Evolutionary conservation across 1,284 basidiomycete genomes (phyloP).

Genomic region (Cryptococcus maquisensis): DNA sequence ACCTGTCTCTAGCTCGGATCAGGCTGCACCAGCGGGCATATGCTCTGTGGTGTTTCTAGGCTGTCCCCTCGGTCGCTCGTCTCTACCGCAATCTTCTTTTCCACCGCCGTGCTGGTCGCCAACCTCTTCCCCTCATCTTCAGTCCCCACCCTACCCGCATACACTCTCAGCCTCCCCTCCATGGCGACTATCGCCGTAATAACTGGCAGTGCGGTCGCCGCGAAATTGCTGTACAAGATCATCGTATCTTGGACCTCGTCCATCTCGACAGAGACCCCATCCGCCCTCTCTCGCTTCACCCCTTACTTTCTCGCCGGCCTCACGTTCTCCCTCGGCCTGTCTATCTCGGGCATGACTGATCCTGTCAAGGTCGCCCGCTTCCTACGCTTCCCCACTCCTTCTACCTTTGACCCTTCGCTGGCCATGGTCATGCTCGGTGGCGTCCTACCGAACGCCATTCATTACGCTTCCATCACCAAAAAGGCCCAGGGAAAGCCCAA

Average conservation of each 20-base stretch:
- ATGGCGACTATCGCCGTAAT: not conserved
- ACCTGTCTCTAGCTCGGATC: slow-evolving; percentile 4
- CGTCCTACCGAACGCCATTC: slow-evolving; percentile 49
- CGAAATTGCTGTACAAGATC: not conserved
- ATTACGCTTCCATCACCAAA: slow-evolving; percentile 26
- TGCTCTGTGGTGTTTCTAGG: slow-evolving; percentile 63
- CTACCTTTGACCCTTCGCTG: slow-evolving; percentile 50
- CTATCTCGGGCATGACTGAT: slow-evolving; percentile 57
- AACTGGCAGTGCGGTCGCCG: not conserved
- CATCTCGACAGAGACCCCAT: not conserved
- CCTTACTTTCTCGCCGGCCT: slow-evolving; percentile 53
- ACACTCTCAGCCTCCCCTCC: slow-evolving; percentile 19
- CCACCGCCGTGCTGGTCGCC: slow-evolving; percentile 52
- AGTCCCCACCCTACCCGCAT: slow-evolving; percentile 52
- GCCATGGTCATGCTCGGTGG: slow-evolving; percentile 51
- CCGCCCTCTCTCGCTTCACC: not conserved
- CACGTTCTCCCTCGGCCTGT: slow-evolving; percentile 59
- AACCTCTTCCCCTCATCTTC: slow-evolving; percentile 51
- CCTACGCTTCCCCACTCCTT: slow-evolving; percentile 49
- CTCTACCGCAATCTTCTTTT: slow-evolving; percentile 58
- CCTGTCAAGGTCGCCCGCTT: slow-evolving; percentile 58
- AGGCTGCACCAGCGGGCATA: slow-evolving; percentile 54
- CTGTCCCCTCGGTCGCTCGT: slow-evolving; percentile 56
- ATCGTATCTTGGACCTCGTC: not conserved
- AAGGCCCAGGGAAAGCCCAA: slow-evolving; percentile 2